These are phyloP conservation scores for Zoysia pacifica DNA, from an alignment of 176 grass and related monocot species.

Conservation along the genomic window DNA sequence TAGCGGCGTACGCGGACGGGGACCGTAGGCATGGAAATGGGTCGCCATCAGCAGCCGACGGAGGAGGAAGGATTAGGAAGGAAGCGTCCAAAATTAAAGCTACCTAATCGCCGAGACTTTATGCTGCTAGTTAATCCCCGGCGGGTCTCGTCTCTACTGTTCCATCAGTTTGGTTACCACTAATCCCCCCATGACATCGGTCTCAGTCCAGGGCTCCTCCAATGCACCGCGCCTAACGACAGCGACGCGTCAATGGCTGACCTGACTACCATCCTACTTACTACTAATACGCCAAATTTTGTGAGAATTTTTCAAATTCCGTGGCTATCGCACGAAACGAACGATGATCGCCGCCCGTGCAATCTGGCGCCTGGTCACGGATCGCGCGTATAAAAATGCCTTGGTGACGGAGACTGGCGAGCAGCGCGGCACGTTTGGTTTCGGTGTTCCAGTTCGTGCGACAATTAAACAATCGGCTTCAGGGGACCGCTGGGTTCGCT, in stretches of 20 bases:
- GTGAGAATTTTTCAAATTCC: too few relatives aligned
- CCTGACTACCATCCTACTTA: background rate
- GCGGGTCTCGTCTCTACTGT: background rate
- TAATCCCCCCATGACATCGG: constrained; percentile 15
- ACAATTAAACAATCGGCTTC: background rate
- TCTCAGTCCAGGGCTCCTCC: background rate
- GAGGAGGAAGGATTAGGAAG: background rate
- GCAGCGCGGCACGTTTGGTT: too few relatives aligned
- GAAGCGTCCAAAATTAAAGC: constrained; percentile 31
- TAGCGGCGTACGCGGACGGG: too few relatives aligned
- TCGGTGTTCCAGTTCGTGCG: background rate
- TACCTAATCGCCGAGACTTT: constrained; percentile 17
- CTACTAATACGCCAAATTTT: background rate
- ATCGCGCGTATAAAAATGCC: too few relatives aligned
- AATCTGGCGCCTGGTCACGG: too few relatives aligned
- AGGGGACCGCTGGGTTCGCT: too few relatives aligned
- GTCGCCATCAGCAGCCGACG: constrained; percentile 45
- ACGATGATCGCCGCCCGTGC: too few relatives aligned
- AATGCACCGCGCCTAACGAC: constrained; percentile 26
- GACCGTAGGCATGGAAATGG: too few relatives aligned
- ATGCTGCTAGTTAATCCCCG: background rate
- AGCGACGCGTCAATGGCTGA: constrained; percentile 17
- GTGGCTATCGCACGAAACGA: too few relatives aligned
- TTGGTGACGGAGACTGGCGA: background rate
- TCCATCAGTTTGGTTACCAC: background rate